Conservation (phyloP, 2,329 filamentous ascomycete genomes). For the Elsinoe perseae region DNA sequence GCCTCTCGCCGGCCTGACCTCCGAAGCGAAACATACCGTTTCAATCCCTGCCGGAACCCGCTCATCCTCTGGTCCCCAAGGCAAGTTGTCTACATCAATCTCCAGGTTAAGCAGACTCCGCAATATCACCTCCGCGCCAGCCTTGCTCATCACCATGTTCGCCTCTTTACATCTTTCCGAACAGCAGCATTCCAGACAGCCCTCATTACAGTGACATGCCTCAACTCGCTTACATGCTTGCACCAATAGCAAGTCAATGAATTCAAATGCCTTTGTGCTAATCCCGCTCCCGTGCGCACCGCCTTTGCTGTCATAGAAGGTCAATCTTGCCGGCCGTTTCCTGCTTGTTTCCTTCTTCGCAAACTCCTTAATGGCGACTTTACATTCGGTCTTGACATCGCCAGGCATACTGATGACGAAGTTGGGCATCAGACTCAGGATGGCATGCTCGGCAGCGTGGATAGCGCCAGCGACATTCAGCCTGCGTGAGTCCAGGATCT, state of each 20-base stretch:
- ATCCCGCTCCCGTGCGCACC: slow-evolving; percentile 77
- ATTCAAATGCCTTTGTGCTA: slow-evolving; percentile 88
- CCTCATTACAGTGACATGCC: slow-evolving; percentile 65
- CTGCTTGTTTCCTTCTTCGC: slow-evolving; percentile 59
- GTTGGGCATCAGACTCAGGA: slow-evolving; percentile 79
- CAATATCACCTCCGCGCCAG: slow-evolving; percentile 73
- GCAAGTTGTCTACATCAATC: slow-evolving; percentile 75
- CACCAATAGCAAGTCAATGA: slow-evolving; percentile 67
- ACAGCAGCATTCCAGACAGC: slow-evolving; percentile 85
- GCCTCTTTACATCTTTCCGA: slow-evolving; percentile 75
- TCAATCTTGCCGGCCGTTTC: slow-evolving; percentile 79
- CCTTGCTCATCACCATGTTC: slow-evolving; percentile 91
- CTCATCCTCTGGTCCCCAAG: slow-evolving; percentile 71
- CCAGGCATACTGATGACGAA: slow-evolving; percentile 85
- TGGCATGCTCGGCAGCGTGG: slow-evolving; percentile 87
- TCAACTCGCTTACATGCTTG: slow-evolving; percentile 72
- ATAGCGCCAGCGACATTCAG: slow-evolving; percentile 84
- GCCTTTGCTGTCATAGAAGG: slow-evolving; percentile 93
- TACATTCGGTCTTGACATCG: slow-evolving; percentile 92
- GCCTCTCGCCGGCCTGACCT: slow-evolving; percentile 48
- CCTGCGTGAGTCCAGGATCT: slow-evolving; percentile 63
- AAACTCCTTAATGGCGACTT: slow-evolving; percentile 81
- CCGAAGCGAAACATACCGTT: slow-evolving; percentile 67
- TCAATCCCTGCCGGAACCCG: slow-evolving; percentile 64
- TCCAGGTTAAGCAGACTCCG: slow-evolving; percentile 66